A percentile compares a stretch with the other conserved stretches of the same genome.
phyloP scores from a whole-genome alignment of 148 eudicot species.

The Chenopodium album region DNA sequence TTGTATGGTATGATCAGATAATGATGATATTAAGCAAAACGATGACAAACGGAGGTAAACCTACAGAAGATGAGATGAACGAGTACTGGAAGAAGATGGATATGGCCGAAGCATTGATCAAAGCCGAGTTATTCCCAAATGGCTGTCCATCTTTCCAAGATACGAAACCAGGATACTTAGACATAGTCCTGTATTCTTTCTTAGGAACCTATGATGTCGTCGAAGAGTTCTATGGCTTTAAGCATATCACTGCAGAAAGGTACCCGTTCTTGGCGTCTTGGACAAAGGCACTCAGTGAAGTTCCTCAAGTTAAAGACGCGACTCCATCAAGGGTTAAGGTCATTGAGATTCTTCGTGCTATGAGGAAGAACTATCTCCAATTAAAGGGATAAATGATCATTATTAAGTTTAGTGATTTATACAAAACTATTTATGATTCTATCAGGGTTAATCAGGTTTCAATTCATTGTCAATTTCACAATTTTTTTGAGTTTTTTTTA shows the following conservation, averaged over 20 bases:
- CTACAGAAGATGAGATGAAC: not conserved
- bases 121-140: constrained; percentile 15
- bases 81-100: constrained; percentile 18
- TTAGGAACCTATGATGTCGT: constrained; percentile 1
- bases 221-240: constrained; percentile 8
- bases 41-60: not conserved
- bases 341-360: not conserved
- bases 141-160: constrained; percentile 8
- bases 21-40: not conserved
- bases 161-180: constrained; percentile 24
- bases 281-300: constrained; percentile 15
- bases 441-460: not conserved
- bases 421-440: not conserved
- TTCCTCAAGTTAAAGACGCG: constrained; percentile 15
- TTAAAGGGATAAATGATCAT: not conserved
- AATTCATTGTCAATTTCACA: too few species aligned
- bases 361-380: not conserved
- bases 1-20: constrained; percentile 1
- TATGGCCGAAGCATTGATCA: constrained; percentile 22
- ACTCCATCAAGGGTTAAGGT: constrained; percentile 9
- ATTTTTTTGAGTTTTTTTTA: too few species aligned
- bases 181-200: constrained; percentile 13
- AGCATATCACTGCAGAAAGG: constrained; percentile 8
- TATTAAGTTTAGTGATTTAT: not conserved
- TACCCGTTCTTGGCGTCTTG: constrained; percentile 20